Percentiles rank a stretch among this genome's conserved stretches.
Evolutionary conservation across 192 early-diverging fungal genomes (phyloP).

Genomic region (Phycomyces nitens): DNA sequence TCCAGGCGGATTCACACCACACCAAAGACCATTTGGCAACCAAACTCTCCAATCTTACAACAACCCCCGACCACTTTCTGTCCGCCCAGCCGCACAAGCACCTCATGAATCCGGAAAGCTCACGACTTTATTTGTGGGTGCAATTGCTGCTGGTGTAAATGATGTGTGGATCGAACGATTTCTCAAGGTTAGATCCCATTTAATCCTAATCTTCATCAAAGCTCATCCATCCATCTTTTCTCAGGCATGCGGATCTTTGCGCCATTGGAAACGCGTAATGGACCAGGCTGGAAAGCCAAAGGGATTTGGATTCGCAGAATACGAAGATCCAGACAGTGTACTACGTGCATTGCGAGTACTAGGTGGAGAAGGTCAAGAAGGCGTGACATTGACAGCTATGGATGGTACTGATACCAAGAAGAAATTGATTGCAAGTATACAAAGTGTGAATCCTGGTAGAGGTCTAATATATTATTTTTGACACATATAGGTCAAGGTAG

Average conservation of each 20-base stretch:
- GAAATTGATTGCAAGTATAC: conserved; percentile 43
- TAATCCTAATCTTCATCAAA: too few relatives aligned
- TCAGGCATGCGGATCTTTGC: conserved; percentile 65
- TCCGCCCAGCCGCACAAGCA: neutral
- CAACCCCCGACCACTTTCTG: neutral
- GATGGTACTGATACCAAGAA: conserved; percentile 39
- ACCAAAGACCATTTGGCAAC: neutral
- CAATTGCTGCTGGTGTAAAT: conserved; percentile 63
- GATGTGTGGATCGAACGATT: conserved; percentile 66
- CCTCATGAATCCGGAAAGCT: conserved; percentile 52
- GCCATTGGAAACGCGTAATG: conserved; percentile 66
- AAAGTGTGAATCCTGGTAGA: neutral
- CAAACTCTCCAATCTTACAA: neutral
- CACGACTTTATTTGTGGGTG: conserved; percentile 67
- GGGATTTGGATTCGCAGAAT: conserved; percentile 74
- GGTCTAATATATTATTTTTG: neutral
- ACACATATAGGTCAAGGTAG: conserved; percentile 46
- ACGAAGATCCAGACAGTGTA: conserved; percentile 59
- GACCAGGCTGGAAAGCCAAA: conserved; percentile 62
- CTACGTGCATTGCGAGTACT: conserved; percentile 62
- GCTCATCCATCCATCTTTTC: neutral
- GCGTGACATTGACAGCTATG: conserved; percentile 36
- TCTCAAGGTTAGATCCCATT: conserved; percentile 44
- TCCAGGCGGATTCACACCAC: neutral
- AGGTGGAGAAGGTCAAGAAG: conserved; percentile 47